Base-by-base conservation (phyloP, 495 filamentous ascomycete genomes). In the Penicillium pancosmium region DNA sequence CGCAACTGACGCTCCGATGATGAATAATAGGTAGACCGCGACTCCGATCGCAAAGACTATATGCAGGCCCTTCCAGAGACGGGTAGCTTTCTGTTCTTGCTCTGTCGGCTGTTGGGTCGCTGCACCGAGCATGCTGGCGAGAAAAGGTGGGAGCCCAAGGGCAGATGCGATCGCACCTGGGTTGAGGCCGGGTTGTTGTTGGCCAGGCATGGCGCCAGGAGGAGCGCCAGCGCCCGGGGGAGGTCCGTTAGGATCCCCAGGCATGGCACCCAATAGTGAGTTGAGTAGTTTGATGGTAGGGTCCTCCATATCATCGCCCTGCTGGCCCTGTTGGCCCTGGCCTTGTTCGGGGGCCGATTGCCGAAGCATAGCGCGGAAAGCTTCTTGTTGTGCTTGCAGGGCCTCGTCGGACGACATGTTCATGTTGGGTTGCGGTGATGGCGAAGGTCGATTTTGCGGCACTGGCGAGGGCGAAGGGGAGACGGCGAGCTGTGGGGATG, bases 31-130 rank as follows among this genome's bases (percentile, higher is more conserved):
- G 68, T 94, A 96, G 11, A 90, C 61, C 0, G 87, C 90, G 5
- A 96, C 76, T 1, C 76, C 71, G 12, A 95, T 68, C 0, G 91
- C 85, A 70, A 93, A 89, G 0, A 91, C 40, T 3, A 86, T 83
- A 71, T 97, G 92, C 15, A 94, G 67, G 13, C 91, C 77, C 52
- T 89, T 86, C 91, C 91, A 96, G 1, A 91, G 56, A 55, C 84
- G 81, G 2, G 73, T 65, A 10, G 71, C 72, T 54, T 73, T 81
- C 70, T 79, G 78, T 63, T 75, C 73, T 56, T 72, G 59, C 40
- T 78, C 73, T 6, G 73, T 69, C 15, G 74, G 69, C 10, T 66
- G 62, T 25, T 65, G 59, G 25, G 69, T 55, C 12, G 62, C 57
- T 58, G 62, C 66, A 21, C 69, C 67, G 13, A 80, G 48, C 66